Evolutionary conservation across 352 stramenopile genomes (phyloP), one percentile per base, ranked within the genome.

Genomic region (Phytophthora tubulina): DNA sequence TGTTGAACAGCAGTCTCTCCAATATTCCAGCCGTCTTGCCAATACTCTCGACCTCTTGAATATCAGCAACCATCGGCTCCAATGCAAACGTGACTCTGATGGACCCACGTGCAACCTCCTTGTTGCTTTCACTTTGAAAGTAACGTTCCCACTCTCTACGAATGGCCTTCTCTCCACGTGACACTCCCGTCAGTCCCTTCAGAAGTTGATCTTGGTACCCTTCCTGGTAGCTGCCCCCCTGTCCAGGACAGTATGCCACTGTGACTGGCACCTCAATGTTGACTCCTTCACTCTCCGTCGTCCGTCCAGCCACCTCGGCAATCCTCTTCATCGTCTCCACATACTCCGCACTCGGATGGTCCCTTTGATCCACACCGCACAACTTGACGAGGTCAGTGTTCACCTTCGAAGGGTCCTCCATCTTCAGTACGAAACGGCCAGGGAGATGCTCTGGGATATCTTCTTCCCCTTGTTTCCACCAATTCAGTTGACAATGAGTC

Each of bases 401-500:
- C 11, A 59, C 42, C 15, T 52, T 57, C 4, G 45, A 56, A 36
- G 45, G 39, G 36, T 52, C 48, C 41, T 46, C 30, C 63, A 70
- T 6, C n/a, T 41, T 32, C n/a, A 74, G n/a, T 42, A 63, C 48
- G 33, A 74, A 74, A n/a, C 44, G 48, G 11, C 36, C 44, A 1
- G 58, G 42, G n/a, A 84, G 42, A 39, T 59, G 62, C 46, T 57
- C 52, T 15, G 67, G 57, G 7, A 72, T 67, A 53, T 71, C 61
- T 38, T 71, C 58, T n/a, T 71, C 63, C 1, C 69, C 66, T 6
- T 73, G 50, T 30, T 70, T 52, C 56, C 66, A 72, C 13, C 72
- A 71, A 14, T 64, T 64, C 10, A 81, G 44, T 17, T 74, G 54
- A 42, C 72, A 80, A 35, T 68, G 54, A 21, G 63, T 53, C 6